Evolutionary conservation across 2,329 filamentous ascomycete genomes (phyloP).

Genomic region (Pseudogymnoascus sp.): DNA sequence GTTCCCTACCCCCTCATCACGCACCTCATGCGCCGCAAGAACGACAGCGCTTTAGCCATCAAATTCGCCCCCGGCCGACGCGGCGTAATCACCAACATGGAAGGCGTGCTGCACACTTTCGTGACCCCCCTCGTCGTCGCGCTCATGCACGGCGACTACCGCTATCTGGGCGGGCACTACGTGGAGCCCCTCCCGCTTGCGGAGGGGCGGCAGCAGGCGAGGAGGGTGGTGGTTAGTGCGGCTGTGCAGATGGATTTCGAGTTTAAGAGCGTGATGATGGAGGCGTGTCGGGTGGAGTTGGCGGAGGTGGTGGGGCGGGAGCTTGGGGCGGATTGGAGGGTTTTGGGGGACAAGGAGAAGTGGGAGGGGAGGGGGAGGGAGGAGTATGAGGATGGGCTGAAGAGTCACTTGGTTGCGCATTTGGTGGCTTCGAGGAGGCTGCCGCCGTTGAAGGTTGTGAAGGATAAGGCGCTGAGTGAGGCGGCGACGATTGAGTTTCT

Average conservation of each 20-base stretch:
- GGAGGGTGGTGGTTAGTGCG: conserved; percentile 20
- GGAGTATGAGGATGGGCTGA: conserved; percentile 18
- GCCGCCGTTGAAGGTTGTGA: conserved; percentile 12
- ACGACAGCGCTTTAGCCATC: conserved; percentile 16
- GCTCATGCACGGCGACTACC: conserved; percentile 21
- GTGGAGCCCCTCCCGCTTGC: conserved; percentile 13
- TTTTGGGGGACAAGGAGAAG: conserved; percentile 14
- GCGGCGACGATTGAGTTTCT: conserved; percentile 12
- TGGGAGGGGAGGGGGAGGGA: conserved; percentile 13
- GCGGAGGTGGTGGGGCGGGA: conserved; percentile 12
- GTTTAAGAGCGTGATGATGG: conserved; percentile 18
- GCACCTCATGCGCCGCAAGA: conserved; percentile 21
- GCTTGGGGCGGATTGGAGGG: conserved; percentile 11
- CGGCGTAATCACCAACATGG: conserved; percentile 22
- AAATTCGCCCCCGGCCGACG: conserved; percentile 12
- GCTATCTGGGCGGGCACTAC: conserved; percentile 15
- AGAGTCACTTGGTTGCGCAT: conserved; percentile 19
- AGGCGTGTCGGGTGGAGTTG: conserved; percentile 14
- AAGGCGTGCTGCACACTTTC: conserved; percentile 22
- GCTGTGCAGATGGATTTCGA: conserved; percentile 24
- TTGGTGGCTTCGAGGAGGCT: conserved; percentile 12
- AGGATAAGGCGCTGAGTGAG: not conserved
- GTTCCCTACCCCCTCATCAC: conserved; percentile 14
- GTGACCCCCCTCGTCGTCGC: conserved; percentile 18
- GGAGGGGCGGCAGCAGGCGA: conserved; percentile 10